Evolutionary conservation across 2,329 filamentous ascomycete species (phyloP).

Genomic region (Ilyonectria sp.): DNA sequence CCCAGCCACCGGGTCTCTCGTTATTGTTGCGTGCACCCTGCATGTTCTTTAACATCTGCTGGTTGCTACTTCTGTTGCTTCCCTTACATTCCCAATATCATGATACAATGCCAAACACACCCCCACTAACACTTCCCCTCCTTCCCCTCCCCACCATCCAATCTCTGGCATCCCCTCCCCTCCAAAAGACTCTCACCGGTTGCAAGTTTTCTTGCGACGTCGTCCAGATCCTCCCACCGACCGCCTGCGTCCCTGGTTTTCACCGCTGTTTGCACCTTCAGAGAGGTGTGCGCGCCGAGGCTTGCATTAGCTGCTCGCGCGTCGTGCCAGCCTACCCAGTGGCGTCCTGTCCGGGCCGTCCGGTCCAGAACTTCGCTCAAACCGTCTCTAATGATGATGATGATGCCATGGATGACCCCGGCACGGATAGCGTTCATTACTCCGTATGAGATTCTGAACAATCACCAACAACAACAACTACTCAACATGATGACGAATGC

Average conservation of each 20-base stretch:
- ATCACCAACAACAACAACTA: conserved; percentile 28
- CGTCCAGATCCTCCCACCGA: conserved; percentile 12
- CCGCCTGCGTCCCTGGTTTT: conserved; percentile 25
- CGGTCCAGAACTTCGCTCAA: conserved; percentile 39
- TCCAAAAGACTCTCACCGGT: conserved; percentile 42
- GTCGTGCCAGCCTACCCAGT: conserved; percentile 36
- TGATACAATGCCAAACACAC: conserved; percentile 27
- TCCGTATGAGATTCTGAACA: conserved; percentile 32
- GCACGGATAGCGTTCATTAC: conserved; percentile 31
- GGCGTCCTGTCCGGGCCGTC: conserved; percentile 37
- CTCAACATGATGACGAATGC: conserved; percentile 19
- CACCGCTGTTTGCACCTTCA: conserved; percentile 45
- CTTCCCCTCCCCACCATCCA: conserved; percentile 38
- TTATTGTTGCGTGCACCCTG: conserved; percentile 18
- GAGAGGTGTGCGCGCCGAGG: conserved; percentile 22
- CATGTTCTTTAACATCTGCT: conserved; percentile 22
- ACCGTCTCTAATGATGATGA: conserved; percentile 30
- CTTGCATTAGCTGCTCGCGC: conserved; percentile 44
- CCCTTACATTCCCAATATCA: conserved; percentile 17
- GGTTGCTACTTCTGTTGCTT: conserved; percentile 28
- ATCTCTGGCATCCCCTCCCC: conserved; percentile 46
- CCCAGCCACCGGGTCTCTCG: conserved; percentile 36
- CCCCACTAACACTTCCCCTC: conserved; percentile 38
- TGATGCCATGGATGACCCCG: conserved; percentile 41
- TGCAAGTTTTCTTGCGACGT: conserved; percentile 24